Evolutionary conservation across 2,329 filamentous ascomycete genomes (phyloP), one percentile per base, ranked within the genome.

Genomic region (Fusarium lateritium): DNA sequence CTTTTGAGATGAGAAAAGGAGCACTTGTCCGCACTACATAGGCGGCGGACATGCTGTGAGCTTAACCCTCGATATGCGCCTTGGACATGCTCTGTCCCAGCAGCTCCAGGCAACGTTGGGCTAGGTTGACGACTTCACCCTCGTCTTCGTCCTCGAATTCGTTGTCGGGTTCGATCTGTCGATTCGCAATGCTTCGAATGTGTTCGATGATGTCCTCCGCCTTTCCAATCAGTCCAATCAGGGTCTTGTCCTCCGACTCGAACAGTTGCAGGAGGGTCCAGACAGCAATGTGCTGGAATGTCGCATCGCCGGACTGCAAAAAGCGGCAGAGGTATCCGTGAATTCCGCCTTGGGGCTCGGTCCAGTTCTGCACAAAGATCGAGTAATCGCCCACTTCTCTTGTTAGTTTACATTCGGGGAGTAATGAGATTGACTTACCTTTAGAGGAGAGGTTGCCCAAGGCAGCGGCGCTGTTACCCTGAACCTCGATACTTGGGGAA

Each of bases 281-380:
- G 68, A 98, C 97, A 51, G 96, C 96, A 76, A 99, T 99, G 78
- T 99, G 96, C 81, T 99, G 96, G 85, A 99, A 99, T 0, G 96
- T 99, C 1, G 96, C 91, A 77, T 99, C 96, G 40, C 94, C 95
- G 69, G 94, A 98, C 44, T 92, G 93, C 19, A 99, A 86, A 85
- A 99, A 99, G 56, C 95, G 91, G 74, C 91, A 92, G 36, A 99
- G 86, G 77, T 99, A 99, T 55, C 96, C 96, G 77, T 98, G 94
- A 65, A 99, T 97, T 45, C 96, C 96, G 45, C 94, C 96, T 65
- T 94, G 92, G 3, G 96, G 96, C 75, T 97, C 91, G 19, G 88
- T 90, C 96, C 96, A 99, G 79, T 97, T 93, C 72, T 94, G 91
- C 40, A 98, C 91, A 78, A 99, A 99, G 73, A 98, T 96, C 3